Evolutionary conservation across 2,329 filamentous ascomycete species (phyloP), one percentile per base, ranked within the genome.

Genomic region (Hymenoscyphus repandus): DNA sequence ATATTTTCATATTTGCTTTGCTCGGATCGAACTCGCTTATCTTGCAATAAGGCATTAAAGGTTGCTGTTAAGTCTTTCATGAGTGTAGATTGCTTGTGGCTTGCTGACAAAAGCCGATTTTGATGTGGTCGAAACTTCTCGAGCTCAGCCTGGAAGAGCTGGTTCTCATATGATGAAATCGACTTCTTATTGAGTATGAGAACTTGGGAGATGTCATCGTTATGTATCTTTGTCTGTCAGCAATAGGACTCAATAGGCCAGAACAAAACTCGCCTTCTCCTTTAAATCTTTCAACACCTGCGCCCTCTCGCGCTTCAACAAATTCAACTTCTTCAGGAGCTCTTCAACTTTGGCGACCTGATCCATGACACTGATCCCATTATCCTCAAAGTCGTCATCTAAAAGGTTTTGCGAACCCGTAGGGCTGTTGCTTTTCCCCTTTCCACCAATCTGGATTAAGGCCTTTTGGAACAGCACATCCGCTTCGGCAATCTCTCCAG

Each of bases 111-210:
- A 13, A 99, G 79, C 32, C 93, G 84, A 62, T 86, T 96, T 66
- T 97, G 93, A 63, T 96, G 89, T 27, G 90, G 87, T 38, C 90
- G 78, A 71, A 96, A 99, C 68, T 99, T 99, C 70, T 97, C 92
- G n/a, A 99, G 77, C 69, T 99, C 93, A 13, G 90, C 84, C 66
- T 96, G 88, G 72, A 99, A 99, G 2, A 99, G 78, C 63, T 96
- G 90, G 11, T 78, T 85, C 68, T 99, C 93, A 63, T 93, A 92
- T 64, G 90, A 95, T 17, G 90, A 80, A 63, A 97, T 92, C 1
- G 90, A 86, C 70, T 97, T 99, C 68, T 97, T 97, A 76, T 99
- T 99, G 52, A 99, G 74, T 50, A 99, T 99, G 53, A 99, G 76
- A 11, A 97, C 91, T 64, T 96, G 93, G 5, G 91, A 96, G 57